A percentile compares a stretch with the other conserved stretches of the same genome.
phyloP scores from a whole-genome alignment of 106 monocot genomes.

The Phalaenopsis equestris region DNA sequence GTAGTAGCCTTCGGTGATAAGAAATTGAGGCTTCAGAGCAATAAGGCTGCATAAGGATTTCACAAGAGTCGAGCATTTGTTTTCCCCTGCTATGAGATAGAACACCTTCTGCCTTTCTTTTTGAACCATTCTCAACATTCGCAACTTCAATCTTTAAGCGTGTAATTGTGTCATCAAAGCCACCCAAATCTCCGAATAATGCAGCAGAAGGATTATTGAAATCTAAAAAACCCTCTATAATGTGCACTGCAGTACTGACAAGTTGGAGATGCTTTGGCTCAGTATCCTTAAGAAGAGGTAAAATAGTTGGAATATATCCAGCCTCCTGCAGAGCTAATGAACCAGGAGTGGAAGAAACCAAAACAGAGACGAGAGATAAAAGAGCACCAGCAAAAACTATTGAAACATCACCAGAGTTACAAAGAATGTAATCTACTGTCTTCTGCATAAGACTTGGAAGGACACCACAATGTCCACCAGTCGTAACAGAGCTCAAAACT shows the following conservation, averaged over 20 bases:
- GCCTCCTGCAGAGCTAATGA: conserved; percentile 65
- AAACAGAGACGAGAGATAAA: conserved; percentile 50
- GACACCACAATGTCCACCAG: conserved; percentile 57
- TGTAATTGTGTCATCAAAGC: conserved; percentile 70
- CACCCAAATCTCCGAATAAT: conserved; percentile 72
- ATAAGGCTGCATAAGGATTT: conserved; percentile 23
- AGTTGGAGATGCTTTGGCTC: conserved; percentile 52
- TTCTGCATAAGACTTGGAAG: conserved; percentile 71
- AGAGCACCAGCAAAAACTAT: conserved; percentile 59
- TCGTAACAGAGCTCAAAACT: conserved; percentile 42
- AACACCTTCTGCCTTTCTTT: conserved; percentile 23
- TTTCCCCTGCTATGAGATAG: conserved; percentile 36
- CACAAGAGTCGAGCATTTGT: conserved; percentile 24
- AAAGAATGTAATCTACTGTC: conserved; percentile 46
- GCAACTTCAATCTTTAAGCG: conserved; percentile 58
- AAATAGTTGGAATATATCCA: conserved; percentile 63
- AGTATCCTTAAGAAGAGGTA: conserved; percentile 71
- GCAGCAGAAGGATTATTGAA: conserved; percentile 61
- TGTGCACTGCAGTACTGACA: conserved; percentile 59
- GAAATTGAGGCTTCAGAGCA: conserved; percentile 39
- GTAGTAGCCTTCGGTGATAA: conserved; percentile 44
- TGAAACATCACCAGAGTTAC: conserved; percentile 35
- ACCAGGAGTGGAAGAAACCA: conserved; percentile 76
- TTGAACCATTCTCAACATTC: conserved; percentile 25
- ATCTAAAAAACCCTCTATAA: conserved; percentile 65